Percentiles rank a stretch among this genome's conserved stretches.
phyloP scores from a whole-genome alignment of 768 basidiomycete genomes.

The Cystobasidium ongulense region DNA sequence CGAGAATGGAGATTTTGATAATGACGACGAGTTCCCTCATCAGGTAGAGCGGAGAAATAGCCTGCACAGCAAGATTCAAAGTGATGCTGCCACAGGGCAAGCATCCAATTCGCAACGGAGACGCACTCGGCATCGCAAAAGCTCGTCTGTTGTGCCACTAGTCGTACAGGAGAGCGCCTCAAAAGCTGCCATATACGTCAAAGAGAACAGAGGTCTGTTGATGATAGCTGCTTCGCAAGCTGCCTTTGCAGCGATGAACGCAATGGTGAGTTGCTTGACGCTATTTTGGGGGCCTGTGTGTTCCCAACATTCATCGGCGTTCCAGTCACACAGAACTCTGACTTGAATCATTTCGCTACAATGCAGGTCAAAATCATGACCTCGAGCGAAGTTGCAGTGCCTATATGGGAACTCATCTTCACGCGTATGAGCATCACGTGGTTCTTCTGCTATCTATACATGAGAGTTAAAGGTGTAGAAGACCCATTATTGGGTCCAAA shows the following conservation, averaged over 20 bases:
- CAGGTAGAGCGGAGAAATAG: not conserved
- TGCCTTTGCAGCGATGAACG: conserved; percentile 23
- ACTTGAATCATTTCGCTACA: not conserved
- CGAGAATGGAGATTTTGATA: not conserved
- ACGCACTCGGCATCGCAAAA: not conserved
- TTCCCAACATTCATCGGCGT: too few species aligned
- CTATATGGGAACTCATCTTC: conserved; percentile 30
- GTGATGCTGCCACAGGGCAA: not conserved
- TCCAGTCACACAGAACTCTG: not conserved
- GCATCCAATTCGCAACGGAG: not conserved
- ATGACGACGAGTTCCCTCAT: conserved; percentile 3
- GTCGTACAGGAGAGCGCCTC: not conserved
- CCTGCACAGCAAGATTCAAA: not conserved
- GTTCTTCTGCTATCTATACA: not conserved
- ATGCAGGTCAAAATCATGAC: conserved; percentile 26
- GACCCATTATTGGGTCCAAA: conserved; percentile 17
- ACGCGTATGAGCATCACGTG: conserved; percentile 28
- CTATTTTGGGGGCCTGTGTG: not conserved
- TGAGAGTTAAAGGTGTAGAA: not conserved
- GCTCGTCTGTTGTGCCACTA: not conserved
- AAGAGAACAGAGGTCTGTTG: conserved; percentile 24
- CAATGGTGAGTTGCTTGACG: not conserved
- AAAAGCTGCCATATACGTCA: not conserved
- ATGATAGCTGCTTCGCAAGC: conserved; percentile 18
- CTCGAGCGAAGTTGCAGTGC: conserved; percentile 22